Base-by-base conservation (phyloP, 441 rosid species). In the Pelargonium citronellum region DNA sequence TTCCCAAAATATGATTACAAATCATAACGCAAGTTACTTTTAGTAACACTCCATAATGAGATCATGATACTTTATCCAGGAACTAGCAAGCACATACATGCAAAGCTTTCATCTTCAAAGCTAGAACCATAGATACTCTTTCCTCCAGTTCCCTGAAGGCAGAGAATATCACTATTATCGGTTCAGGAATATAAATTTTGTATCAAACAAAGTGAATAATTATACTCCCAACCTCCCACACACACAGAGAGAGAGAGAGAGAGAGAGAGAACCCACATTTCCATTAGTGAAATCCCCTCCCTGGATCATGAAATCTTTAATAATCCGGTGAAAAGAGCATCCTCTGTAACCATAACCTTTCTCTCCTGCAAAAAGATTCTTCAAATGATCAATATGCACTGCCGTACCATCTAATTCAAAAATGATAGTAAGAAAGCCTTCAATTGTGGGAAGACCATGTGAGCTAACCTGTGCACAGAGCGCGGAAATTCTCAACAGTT, bases 241-340 rank as follows among this genome's bases (percentile, higher is more conserved):
- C 30, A 27, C 30, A 27, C 30, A 27, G n/a, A n/a, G n/a, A n/a
- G n/a, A n/a, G n/a, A n/a, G n/a, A n/a, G n/a, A n/a, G n/a, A n/a
- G n/a, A n/a, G n/a, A 76, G 51, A 67, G 69, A 70, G 64, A 71
- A 61, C 70, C 72, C 79, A 88, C 89, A 81, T 86, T 80, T 79
- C 87, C 91, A 41, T 77, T 72, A 0, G 87, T 84, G 81, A 85
- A 88, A 74, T 88, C 91, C 60, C 89, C 93, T 73, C 86, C 93
- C 65, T 88, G 91, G 74, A 86, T 88, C 87, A 88, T 88, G 79
- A 88, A 88, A 67, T 84, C 84, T 77, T 84, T 86, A 10, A 88
- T 88, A 43, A 88, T 81, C 30, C 89, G 87, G 72, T 88, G 93
- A 67, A 88, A 85, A 0, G 91, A 81, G 57, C 85, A 83, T 44